Base-by-base conservation (phyloP, 805 yeast genomes). In the baker's yeast (Saccharomyces cerevisiae) region DNA sequence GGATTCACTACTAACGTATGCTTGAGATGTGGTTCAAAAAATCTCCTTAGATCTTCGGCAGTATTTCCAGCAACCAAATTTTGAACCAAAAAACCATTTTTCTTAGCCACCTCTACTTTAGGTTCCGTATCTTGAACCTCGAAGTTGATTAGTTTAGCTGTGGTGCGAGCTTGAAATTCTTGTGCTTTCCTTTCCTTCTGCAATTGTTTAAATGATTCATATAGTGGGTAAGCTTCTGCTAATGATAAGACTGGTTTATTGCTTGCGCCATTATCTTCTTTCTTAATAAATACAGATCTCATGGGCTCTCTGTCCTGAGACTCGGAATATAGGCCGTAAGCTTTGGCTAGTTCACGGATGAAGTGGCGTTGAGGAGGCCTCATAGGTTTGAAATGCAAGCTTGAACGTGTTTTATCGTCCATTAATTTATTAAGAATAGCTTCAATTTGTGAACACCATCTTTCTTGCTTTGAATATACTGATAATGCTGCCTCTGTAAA, bases 281-380 rank as follows among this genome's bases (percentile, higher is more conserved):
- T 67, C 50, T 73, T 70, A n/a, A 89, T 75, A 58, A 79, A 83
- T 0, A 89, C 92, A 10, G 85, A 80, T 56, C 96, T 70, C 51
- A 80, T 75, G 0, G 96, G 96, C 59, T 89, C 96, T 2, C 79
- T 80, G 67, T 88, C 96, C 57, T 87, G 94, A 1, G 91, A 80
- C 61, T 87, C 90, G 0, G 85, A 74, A 60, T 79, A 82, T 11
- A 89, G 61, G 11, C 77, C 73, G 65, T 74, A 89, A 0, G 81
- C 69, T 27, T 75, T 79, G 0, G 90, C 84, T 46, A 90, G 63
- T 51, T 81, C 82, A 63, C 84, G 92, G 27, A 90, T 70, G 63
- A 89, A 89, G 57, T 74, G 73, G 49, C 97, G 74, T 66, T 87
- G 92, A 4, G 82, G 78, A 13, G 75, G 66, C 51, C 73, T 76